A percentile compares a stretch with the other conserved stretches of the same genome.
phyloP scores from a whole-genome alignment of 345 rosid genomes.

The rapeseed (Brassica napus) region DNA sequence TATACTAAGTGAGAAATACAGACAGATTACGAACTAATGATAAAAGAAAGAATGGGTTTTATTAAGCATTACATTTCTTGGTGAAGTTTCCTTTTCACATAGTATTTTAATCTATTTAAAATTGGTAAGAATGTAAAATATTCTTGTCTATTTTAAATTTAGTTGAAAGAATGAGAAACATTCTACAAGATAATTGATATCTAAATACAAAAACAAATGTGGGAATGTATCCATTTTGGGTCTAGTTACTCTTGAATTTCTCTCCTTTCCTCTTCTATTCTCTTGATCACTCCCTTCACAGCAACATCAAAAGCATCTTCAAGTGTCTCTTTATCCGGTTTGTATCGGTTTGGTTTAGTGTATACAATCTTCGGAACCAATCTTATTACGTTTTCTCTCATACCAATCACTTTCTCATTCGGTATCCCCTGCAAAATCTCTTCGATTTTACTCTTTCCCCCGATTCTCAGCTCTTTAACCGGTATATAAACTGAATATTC shows the following conservation, averaged over 20 bases:
- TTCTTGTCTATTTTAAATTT: not conserved
- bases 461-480: conserved; percentile 29
- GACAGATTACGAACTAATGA: no score
- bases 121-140: not conserved
- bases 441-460: conserved; percentile 34
- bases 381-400: conserved; percentile 52
- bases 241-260: not conserved
- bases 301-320: conserved; percentile 63
- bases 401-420: conserved; percentile 23
- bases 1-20: not conserved
- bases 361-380: conserved; percentile 57
- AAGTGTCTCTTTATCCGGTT: conserved; percentile 15
- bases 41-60: not conserved
- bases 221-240: not conserved
- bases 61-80: not conserved
- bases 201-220: conserved; percentile 6
- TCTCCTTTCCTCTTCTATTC: conserved; percentile 37
- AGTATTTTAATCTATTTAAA: not conserved
- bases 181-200: not conserved
- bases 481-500: conserved; percentile 55
- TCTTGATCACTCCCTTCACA: conserved; percentile 39
- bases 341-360: conserved; percentile 35
- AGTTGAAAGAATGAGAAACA: not conserved
- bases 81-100: not conserved
- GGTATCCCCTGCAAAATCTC: conserved; percentile 39